These are phyloP conservation scores for Tricholoma furcatifolium DNA, from an alignment of 768 basidiomycete genomes.

Conservation along the genomic window DNA sequence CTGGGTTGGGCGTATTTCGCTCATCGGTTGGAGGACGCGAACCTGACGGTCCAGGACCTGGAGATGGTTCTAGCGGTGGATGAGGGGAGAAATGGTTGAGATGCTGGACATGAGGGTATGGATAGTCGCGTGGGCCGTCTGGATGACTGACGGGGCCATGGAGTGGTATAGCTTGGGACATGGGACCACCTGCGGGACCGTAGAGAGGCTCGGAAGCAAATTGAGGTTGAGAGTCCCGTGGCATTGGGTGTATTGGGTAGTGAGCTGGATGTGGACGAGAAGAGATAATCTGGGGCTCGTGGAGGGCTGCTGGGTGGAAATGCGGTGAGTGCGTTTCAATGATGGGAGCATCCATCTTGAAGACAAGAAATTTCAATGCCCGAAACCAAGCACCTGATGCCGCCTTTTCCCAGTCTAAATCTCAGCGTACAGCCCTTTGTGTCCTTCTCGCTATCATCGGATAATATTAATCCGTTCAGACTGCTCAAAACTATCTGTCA, in stretches of 20 bases:
- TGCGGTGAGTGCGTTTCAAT: constrained; percentile 23
- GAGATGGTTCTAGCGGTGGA: constrained; percentile 25
- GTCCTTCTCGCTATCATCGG: not conserved
- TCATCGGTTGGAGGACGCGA: constrained; percentile 15
- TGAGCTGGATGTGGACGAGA: constrained; percentile 18
- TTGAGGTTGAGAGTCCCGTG: constrained; percentile 31
- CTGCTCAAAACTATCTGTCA: constrained; percentile 2
- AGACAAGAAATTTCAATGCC: constrained; percentile 23
- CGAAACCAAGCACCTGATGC: constrained; percentile 20
- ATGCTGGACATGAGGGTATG: constrained; percentile 39
- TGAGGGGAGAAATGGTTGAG: constrained; percentile 35
- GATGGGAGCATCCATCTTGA: constrained; percentile 28
- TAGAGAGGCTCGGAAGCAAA: constrained; percentile 35
- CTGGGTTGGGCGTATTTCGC: constrained; percentile 36
- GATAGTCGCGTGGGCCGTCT: constrained; percentile 40
- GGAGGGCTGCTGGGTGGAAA: constrained; percentile 24
- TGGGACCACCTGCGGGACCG: constrained; percentile 37
- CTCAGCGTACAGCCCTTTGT: constrained; percentile 11
- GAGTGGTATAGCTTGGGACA: constrained; percentile 42
- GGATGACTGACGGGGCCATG: constrained; percentile 43
- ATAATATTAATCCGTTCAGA: not conserved
- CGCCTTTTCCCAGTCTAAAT: constrained; percentile 2
- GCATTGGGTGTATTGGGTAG: constrained; percentile 32
- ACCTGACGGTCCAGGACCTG: constrained; percentile 26
- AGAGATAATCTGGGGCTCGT: constrained; percentile 25